These are phyloP conservation scores for Vanilla planifolia DNA, from an alignment of 106 monocot species.

Conservation along the genomic window DNA sequence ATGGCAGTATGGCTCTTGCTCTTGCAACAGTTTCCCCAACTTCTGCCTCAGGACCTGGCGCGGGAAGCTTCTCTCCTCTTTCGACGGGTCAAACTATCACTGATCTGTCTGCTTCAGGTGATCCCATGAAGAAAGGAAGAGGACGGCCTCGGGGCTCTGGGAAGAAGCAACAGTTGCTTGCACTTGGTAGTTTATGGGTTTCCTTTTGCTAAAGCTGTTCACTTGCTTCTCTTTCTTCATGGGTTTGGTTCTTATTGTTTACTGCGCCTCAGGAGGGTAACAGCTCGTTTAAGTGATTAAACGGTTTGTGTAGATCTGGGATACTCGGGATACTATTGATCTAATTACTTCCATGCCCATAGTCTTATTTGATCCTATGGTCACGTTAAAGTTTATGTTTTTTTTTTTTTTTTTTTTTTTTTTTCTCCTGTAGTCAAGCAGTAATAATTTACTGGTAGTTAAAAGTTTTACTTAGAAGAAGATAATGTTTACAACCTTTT, in stretches of 20 bases:
- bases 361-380: background rate
- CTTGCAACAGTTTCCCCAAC: constrained; percentile 12
- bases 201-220: constrained; percentile 6
- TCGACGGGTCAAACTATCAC: background rate
- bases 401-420: no score
- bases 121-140: constrained; percentile 24
- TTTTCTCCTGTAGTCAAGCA: no score
- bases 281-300: background rate
- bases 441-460: no score
- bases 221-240: background rate
- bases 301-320: constrained; percentile 12
- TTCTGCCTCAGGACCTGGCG: constrained; percentile 1
- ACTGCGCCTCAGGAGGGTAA: no score
- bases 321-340: constrained; percentile 5
- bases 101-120: constrained; percentile 2
- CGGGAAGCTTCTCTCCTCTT: constrained; percentile 1
- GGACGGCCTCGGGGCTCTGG: constrained; percentile 46
- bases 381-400: background rate
- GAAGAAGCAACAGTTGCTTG: constrained; percentile 55
- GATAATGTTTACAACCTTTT: no score
- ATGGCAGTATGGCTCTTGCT: constrained; percentile 24
- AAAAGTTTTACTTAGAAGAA: no score
- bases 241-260: background rate
- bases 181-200: constrained; percentile 43
- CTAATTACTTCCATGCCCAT: constrained; percentile 18